Evolutionary conservation across 306 rosid species (phyloP).

Genomic region (Argentina anserina): DNA sequence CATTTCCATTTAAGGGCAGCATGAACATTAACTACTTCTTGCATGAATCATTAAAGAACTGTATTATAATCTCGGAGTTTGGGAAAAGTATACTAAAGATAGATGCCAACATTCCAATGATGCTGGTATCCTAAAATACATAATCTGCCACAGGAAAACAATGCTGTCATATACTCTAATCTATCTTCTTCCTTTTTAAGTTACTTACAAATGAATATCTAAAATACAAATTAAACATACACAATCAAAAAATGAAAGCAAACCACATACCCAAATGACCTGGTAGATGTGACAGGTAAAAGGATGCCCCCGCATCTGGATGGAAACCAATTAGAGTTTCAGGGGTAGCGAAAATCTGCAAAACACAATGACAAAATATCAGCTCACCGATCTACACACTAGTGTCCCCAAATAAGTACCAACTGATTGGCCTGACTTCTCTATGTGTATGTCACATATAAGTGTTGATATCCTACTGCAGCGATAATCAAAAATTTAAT

Average conservation of each 20-base stretch:
- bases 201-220: slow-evolving; percentile 1
- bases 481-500: neutral
- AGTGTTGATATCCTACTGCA: neutral
- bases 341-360: slow-evolving; percentile 87
- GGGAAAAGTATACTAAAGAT: neutral
- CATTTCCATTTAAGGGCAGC: neutral
- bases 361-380: slow-evolving; percentile 15
- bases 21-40: neutral
- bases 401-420: neutral
- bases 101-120: neutral
- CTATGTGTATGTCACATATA: neutral
- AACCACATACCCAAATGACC: slow-evolving; percentile 88
- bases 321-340: slow-evolving; percentile 95
- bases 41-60: neutral
- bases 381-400: neutral
- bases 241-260: slow-evolving; percentile 15
- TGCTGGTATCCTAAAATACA: neutral
- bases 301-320: slow-evolving; percentile 95
- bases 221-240: slow-evolving; percentile 12
- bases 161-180: too few species aligned
- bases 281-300: slow-evolving; percentile 83
- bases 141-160: neutral
- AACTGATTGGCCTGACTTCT: neutral
- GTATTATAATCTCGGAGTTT: neutral
- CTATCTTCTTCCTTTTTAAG: neutral